Conservation (phyloP, 1,284 basidiomycete species). For the Sparassis latifolia region DNA sequence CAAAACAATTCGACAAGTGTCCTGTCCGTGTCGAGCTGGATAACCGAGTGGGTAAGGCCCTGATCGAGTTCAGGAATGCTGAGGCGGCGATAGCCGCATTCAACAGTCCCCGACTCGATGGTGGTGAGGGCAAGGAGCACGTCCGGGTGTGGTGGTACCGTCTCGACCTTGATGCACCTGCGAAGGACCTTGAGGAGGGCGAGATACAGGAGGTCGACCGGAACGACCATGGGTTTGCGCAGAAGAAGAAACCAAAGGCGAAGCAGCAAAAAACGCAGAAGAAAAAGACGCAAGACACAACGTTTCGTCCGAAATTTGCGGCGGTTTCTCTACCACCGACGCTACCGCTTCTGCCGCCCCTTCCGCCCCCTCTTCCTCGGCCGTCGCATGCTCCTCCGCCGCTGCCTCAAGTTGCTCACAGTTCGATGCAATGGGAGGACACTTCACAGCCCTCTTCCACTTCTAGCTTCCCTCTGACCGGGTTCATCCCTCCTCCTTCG, state of each 20-base stretch:
- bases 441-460: background rate
- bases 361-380: no score
- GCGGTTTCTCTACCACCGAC: no score
- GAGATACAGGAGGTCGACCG: slow-evolving; percentile 20
- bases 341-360: no score
- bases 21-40: slow-evolving; percentile 31
- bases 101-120: slow-evolving; percentile 40
- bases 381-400: no score
- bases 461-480: background rate
- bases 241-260: slow-evolving; percentile 4
- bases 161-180: slow-evolving; percentile 1
- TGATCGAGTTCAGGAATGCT: slow-evolving; percentile 46
- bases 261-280: slow-evolving; percentile 14
- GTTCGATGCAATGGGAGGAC: background rate
- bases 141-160: slow-evolving; percentile 54
- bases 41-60: slow-evolving; percentile 38
- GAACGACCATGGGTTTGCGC: background rate
- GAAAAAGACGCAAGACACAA: slow-evolving; percentile 11
- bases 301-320: background rate
- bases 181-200: slow-evolving; percentile 22
- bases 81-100: slow-evolving; percentile 43
- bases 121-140: slow-evolving; percentile 35
- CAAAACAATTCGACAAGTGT: slow-evolving; percentile 30
- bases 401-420: background rate
- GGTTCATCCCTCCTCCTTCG: background rate